These are phyloP conservation scores for Colletotrichum plurivorum DNA, from an alignment of 2,329 filamentous ascomycete genomes.

Conservation along the genomic window DNA sequence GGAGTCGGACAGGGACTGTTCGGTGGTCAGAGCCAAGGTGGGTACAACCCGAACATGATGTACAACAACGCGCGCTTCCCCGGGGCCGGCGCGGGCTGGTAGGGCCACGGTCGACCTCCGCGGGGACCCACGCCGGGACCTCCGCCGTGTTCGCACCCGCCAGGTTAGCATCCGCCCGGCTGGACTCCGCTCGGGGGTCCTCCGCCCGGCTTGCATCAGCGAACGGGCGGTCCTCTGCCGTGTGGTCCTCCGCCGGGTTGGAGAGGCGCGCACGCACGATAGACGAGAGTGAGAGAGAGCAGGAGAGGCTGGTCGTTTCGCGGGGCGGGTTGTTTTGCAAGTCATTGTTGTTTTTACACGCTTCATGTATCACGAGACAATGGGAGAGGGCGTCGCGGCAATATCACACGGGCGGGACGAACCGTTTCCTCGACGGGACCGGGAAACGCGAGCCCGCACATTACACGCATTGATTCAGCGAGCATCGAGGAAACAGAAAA, in stretches of 20 bases:
- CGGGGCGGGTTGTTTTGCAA: not conserved
- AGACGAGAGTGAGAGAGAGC: conserved; percentile 5
- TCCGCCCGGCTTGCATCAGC: no score
- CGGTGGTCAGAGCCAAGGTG: conserved; percentile 91
- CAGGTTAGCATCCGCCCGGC: no score
- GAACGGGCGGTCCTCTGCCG: no score
- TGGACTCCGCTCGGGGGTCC: no score
- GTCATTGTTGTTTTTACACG: conserved; percentile 32
- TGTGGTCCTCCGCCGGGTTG: no score
- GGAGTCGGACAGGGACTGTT: conserved; percentile 92
- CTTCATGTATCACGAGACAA: conserved; percentile 42
- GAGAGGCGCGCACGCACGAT: conserved; percentile 6
- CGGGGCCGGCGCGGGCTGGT: conserved; percentile 45
- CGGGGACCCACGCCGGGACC: no score
- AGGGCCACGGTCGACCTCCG: conserved; percentile 10
- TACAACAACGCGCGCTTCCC: conserved; percentile 68
- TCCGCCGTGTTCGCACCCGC: no score
- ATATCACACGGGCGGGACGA: conserved; percentile 27
- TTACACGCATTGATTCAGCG: conserved; percentile 54
- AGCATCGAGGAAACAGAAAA: conserved; percentile 54
- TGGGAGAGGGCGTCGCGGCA: conserved; percentile 34
- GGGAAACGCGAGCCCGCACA: conserved; percentile 31
- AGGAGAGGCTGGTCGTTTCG: conserved; percentile 34
- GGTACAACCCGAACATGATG: conserved; percentile 91
- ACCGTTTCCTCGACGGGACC: conserved; percentile 24